These are phyloP conservation scores for Hemerocallis citrina DNA, from an alignment of 106 monocot genomes.

Conservation along the genomic window DNA sequence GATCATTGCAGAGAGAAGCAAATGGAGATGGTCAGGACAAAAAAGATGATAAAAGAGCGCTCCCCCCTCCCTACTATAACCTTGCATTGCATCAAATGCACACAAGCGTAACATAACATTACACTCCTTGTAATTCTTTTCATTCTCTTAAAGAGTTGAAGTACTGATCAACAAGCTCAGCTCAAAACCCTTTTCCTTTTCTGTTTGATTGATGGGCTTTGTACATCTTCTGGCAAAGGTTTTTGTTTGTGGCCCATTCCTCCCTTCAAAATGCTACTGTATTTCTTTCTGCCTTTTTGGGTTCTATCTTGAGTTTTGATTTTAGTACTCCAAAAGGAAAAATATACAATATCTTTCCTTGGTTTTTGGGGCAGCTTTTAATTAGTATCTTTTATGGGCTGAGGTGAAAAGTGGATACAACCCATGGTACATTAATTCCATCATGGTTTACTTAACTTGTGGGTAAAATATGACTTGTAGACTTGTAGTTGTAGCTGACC, in stretches of 20 bases:
- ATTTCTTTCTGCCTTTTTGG: too few relatives aligned
- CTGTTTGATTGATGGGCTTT: not conserved
- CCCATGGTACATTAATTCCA: too few relatives aligned
- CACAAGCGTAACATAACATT: not conserved
- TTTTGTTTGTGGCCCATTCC: not conserved
- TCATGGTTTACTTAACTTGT: too few relatives aligned
- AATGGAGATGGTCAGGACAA: constrained; percentile 8
- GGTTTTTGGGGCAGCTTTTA: too few relatives aligned
- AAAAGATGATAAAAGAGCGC: not conserved
- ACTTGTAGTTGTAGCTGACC: too few relatives aligned
- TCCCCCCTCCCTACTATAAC: too few relatives aligned
- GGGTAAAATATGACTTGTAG: too few relatives aligned
- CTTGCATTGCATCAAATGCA: too few relatives aligned
- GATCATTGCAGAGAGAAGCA: constrained; percentile 12
- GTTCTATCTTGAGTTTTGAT: not conserved
- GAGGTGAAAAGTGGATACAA: not conserved
- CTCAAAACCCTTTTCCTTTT: too few relatives aligned
- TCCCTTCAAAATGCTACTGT: too few relatives aligned
- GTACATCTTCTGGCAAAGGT: not conserved
- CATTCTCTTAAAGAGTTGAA: too few relatives aligned
- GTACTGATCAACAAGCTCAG: not conserved
- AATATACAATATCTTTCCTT: not conserved
- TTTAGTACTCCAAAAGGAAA: not conserved
- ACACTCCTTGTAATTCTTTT: not conserved
- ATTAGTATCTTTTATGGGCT: not conserved